phyloP scores from a whole-genome alignment of 257 asterid species.

The Paulownia fortunei region DNA sequence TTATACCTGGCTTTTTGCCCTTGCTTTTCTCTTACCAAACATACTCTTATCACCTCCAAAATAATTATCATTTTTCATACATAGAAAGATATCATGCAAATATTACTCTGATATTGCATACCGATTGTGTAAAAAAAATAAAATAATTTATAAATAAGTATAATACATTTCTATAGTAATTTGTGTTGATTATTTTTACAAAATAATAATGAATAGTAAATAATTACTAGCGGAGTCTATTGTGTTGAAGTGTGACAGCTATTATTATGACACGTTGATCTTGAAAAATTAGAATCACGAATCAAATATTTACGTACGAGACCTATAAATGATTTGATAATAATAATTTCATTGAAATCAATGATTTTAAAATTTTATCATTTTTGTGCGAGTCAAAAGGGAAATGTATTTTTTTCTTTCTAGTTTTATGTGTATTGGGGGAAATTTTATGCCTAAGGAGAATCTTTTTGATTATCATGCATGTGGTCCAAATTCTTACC shows the following conservation, averaged over 20 bases:
- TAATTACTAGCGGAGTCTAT: too few relatives aligned
- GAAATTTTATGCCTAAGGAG: neutral
- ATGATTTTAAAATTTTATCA: neutral
- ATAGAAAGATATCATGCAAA: neutral
- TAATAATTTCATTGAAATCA: too few relatives aligned
- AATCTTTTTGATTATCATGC: neutral
- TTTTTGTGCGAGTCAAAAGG: neutral
- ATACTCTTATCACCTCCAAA: neutral
- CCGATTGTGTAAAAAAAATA: neutral
- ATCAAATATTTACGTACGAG: too few relatives aligned
- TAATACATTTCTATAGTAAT: too few relatives aligned
- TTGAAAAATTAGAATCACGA: too few relatives aligned
- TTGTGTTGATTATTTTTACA: too few relatives aligned
- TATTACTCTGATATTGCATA: neutral
- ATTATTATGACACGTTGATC: too few relatives aligned
- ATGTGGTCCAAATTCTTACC: constrained; percentile 25
- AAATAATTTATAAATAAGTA: too few relatives aligned
- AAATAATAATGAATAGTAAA: too few relatives aligned
- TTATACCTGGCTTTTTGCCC: neutral
- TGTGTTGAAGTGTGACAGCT: too few relatives aligned
- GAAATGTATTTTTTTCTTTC: neutral
- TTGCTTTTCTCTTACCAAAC: neutral
- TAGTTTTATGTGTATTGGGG: neutral
- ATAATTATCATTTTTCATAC: neutral
- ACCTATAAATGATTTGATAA: neutral